Evolutionary conservation across 805 yeast genomes (phyloP).

Genomic region (Wickerhamomyces subpelliculosus): DNA sequence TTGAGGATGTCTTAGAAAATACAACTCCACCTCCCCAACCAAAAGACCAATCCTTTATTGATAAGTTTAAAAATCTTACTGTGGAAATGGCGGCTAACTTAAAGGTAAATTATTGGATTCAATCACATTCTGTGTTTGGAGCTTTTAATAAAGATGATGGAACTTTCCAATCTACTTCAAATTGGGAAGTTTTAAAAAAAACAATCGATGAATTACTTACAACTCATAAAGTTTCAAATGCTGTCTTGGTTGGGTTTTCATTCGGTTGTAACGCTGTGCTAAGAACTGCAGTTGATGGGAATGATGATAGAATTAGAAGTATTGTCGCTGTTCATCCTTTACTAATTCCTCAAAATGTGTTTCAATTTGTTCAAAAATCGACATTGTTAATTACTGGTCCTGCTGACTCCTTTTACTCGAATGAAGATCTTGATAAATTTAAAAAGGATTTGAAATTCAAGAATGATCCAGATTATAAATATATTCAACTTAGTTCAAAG

Average conservation of each 20-base stretch:
- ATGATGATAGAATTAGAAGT: conserved; percentile 11
- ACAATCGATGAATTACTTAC: conserved; percentile 15
- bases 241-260: conserved; percentile 18
- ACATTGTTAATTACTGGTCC: conserved; percentile 13
- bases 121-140: conserved; percentile 18
- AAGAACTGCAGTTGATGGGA: conserved; percentile 13
- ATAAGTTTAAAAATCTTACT: conserved; percentile 12
- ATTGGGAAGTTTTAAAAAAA: conserved; percentile 10
- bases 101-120: conserved; percentile 16
- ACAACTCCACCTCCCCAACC: no score
- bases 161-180: conserved; percentile 13
- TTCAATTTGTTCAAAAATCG: conserved; percentile 6
- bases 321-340: conserved; percentile 18
- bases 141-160: conserved; percentile 8
- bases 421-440: conserved; percentile 7
- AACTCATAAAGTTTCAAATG: conserved; percentile 11
- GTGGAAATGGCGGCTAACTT: conserved; percentile 13
- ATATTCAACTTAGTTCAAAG: conserved; percentile 15
- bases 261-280: conserved; percentile 19
- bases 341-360: conserved; percentile 13
- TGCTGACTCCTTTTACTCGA: conserved; percentile 12
- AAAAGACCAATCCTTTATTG: conserved; percentile 7
- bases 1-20: no score
- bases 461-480: conserved; percentile 8
- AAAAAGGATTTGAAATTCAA: conserved; percentile 6